Percentiles rank a stretch among this genome's conserved stretches.
These are phyloP conservation scores for Sonneratia caseolaris DNA, from an alignment of 345 rosid genomes.

Conservation along the genomic window DNA sequence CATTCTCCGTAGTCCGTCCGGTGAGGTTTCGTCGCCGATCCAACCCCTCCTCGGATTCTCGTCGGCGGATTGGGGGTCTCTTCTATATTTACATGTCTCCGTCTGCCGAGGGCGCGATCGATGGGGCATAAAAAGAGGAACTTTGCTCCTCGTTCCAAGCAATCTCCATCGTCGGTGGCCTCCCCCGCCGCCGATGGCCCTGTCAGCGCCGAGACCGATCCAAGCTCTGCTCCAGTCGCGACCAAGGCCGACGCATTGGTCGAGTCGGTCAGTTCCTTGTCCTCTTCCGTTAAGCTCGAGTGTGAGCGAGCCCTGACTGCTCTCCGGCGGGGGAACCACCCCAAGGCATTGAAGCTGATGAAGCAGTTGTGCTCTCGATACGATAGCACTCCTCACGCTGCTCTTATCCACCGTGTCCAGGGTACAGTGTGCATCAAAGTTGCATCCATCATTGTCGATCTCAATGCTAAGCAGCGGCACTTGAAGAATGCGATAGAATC, in stretches of 20 bases:
- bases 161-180: constrained; percentile 18
- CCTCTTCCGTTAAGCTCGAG: constrained; percentile 50
- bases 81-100: constrained; percentile 7
- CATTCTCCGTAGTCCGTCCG: neutral
- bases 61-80: neutral
- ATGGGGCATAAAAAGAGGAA: constrained; percentile 84
- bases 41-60: neutral
- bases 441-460: constrained; percentile 71
- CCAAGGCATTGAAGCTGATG: constrained; percentile 72
- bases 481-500: constrained; percentile 66
- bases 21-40: constrained; percentile 1
- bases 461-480: constrained; percentile 53
- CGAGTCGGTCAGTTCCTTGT: constrained; percentile 19
- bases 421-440: constrained; percentile 70
- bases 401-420: constrained; percentile 68
- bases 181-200: constrained; percentile 17
- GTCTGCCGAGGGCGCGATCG: constrained; percentile 4
- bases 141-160: constrained; percentile 51
- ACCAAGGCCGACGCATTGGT: neutral
- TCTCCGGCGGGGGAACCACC: constrained; percentile 78
- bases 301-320: constrained; percentile 80
- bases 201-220: constrained; percentile 12
- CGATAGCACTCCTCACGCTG: constrained; percentile 53
- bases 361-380: constrained; percentile 56
- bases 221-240: constrained; percentile 14